A percentile compares a stretch with the other conserved stretches of the same genome.
phyloP scores from a whole-genome alignment of 148 eudicot genomes.

The Nepenthes gracilis region DNA sequence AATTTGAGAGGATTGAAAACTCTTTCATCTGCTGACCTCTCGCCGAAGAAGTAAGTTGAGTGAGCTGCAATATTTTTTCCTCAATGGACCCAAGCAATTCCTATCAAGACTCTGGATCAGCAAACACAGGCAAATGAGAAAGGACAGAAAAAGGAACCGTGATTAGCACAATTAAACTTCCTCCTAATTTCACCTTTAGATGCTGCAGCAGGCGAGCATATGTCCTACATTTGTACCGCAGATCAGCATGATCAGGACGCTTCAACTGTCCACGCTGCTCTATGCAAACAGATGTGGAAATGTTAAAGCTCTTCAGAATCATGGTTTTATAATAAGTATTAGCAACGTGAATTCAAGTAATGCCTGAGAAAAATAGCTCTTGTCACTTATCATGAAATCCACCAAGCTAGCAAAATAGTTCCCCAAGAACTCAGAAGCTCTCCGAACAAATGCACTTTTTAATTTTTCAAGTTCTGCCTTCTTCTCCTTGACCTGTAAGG shows the following conservation, averaged over 20 bases:
- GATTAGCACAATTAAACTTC: background rate
- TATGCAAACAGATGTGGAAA: slow-evolving; percentile 8
- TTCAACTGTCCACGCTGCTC: slow-evolving; percentile 86
- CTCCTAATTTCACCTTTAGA: slow-evolving; percentile 45
- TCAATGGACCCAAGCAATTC: slow-evolving; percentile 64
- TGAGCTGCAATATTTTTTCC: slow-evolving; percentile 90
- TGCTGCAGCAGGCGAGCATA: slow-evolving; percentile 97
- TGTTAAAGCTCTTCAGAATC: slow-evolving; percentile 1
- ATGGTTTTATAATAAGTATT: background rate
- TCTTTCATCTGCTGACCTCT: slow-evolving; percentile 49
- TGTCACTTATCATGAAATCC: slow-evolving; percentile 91
- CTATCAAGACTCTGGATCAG: slow-evolving; percentile 67
- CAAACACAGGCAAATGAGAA: slow-evolving; percentile 3
- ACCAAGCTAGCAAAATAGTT: slow-evolving; percentile 87
- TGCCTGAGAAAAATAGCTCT: slow-evolving; percentile 98
- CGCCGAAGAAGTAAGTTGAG: slow-evolving; percentile 85
- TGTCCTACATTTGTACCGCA: slow-evolving; percentile 87
- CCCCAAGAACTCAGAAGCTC: slow-evolving; percentile 87
- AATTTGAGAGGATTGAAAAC: background rate
- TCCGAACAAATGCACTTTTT: slow-evolving; percentile 62
- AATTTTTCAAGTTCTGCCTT: slow-evolving; percentile 76
- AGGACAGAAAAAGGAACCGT: background rate
- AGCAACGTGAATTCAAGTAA: slow-evolving; percentile 8
- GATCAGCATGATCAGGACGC: slow-evolving; percentile 98
- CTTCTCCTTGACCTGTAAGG: slow-evolving; percentile 71